Evolutionary conservation across 306 rosid species (phyloP), one percentile per base, ranked within the genome.

Genomic region (Lotus japonicus): DNA sequence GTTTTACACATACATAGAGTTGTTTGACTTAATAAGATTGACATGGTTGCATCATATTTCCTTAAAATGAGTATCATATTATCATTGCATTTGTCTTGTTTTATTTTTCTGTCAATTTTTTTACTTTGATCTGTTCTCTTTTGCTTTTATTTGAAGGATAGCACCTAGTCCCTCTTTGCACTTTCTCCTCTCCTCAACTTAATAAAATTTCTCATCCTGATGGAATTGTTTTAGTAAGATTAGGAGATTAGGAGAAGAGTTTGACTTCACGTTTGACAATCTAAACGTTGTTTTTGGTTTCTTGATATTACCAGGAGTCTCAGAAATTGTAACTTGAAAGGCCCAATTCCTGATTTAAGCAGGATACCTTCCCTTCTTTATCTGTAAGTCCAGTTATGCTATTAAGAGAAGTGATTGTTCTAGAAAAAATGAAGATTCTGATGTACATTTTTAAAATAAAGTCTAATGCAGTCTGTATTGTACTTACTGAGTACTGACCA

Each of bases 291-390:
- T 75, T 39, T 21, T 80, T 79, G 66, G 46, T 65, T 78, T 55
- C 6, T 74, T 68, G 71, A 49, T 66, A 60, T 57, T 77, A 5
- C 54, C 76, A 95, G 99, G 96, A 88, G 96, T 61, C 86, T 95
- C 61, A 81, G 96, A 82, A 91, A 88, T 78, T 95, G 97, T 87
- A 80, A 8, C 66, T 81, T 95, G 79, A 82, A 64, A 73, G 99
- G 99, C 62, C 86, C 84, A n/a, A 56, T 95, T 69, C 99, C 99
- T 62, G 87, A 95, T 84, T 75, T 95, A 21, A 90, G 97, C 78
- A 36, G 36, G 44, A 81, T 90, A 77, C 80, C 82, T 5, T 6
- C 45, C 4, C 92, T 90, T 62, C 73, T 65, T 46, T 90, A 81
- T 81, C 63, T 90, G 97, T 90, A 86, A 81, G 97, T 83, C 58